Evolutionary conservation across 805 yeast genomes (phyloP), one percentile per base, ranked within the genome.

Genomic region (Wickerhamomyces hampshirensis): DNA sequence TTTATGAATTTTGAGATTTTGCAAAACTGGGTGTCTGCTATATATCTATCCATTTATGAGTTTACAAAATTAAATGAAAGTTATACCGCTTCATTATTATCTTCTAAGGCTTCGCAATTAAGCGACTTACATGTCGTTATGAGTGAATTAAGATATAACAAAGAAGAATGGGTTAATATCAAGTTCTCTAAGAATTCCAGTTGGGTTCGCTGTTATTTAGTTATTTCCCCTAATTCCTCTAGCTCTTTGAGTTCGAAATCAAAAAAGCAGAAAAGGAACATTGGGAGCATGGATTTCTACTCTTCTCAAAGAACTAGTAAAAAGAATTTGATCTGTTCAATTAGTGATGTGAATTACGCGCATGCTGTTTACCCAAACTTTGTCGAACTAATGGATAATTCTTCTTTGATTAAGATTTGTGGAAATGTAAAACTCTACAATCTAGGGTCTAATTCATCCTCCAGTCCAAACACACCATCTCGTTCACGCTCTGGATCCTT

Each of bases 151-250:
- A 58, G 64, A 34, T 69, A 62, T 45, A 50, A 66, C 5, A 65
- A 68, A 42, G 70, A 60, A 31, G 86, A 80, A 48, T 77, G 84
- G 83, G 74, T 78, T 53, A 73, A 75, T 50, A 54, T 80, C 44
- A 62, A 82, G 40, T 70, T 79, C 46, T 80, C 80, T 9, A 75
- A 72, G 40, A 60, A 76, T 30, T 69, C 75, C 31, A 67, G 74
- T 49, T 80, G 85, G 85, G 51, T 75, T 23, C 66, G 71, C 46
- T 75, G 78, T 43, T 75, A 56, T 38, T 63, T 73, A 43, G 74
- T 67, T 3, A 62, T 76, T 4, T 52, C 59, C 3, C 83, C 84
- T 0, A 58, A 62, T 14, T n/a, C n/a, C n/a, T n/a, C n/a, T n/a
- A n/a, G n/a, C n/a, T n/a, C n/a, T n/a, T n/a, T n/a, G n/a, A 69